Percentiles rank a stretch among this genome's conserved stretches.
Evolutionary conservation across 768 basidiomycete genomes (phyloP).

Genomic region (Phylloporus rhodoxanthus): DNA sequence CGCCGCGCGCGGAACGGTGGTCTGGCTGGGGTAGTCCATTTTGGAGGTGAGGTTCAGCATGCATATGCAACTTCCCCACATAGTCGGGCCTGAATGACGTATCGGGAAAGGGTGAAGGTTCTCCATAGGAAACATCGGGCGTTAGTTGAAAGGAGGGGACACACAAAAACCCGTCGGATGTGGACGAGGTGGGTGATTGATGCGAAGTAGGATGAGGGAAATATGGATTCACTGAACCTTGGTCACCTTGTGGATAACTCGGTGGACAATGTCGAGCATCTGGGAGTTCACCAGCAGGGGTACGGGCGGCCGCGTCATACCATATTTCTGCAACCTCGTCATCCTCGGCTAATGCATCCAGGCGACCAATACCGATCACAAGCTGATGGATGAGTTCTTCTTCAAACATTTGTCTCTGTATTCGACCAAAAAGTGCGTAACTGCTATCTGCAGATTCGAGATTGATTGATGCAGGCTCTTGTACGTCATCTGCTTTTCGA

Average conservation of each 20-base stretch:
- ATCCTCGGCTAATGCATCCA: conserved; percentile 40
- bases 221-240: conserved; percentile 41
- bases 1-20: conserved; percentile 8
- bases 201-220: conserved; percentile 40
- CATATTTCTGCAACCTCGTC: conserved; percentile 35
- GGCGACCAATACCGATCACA: conserved; percentile 81
- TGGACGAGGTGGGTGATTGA: conserved; percentile 23
- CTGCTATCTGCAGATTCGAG: conserved; percentile 26
- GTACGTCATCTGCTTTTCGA: conserved; percentile 48
- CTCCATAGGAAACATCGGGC: conserved; percentile 11
- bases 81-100: conserved; percentile 15
- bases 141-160: conserved; percentile 15
- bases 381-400: conserved; percentile 81
- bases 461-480: conserved; percentile 33
- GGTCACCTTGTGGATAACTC: conserved; percentile 5
- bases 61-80: conserved; percentile 5
- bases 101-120: conserved; percentile 11
- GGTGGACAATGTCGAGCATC: conserved; percentile 13
- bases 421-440: conserved; percentile 44
- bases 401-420: conserved; percentile 63
- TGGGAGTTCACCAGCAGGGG: conserved; percentile 27
- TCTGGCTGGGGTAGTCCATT: conserved; percentile 17
- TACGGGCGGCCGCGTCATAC: conserved; percentile 29
- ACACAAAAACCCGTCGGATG: conserved; percentile 11
- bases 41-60: conserved; percentile 5